phyloP scores from a whole-genome alignment of 1,284 basidiomycete species.

The Sanghuangporus sanghuang region DNA sequence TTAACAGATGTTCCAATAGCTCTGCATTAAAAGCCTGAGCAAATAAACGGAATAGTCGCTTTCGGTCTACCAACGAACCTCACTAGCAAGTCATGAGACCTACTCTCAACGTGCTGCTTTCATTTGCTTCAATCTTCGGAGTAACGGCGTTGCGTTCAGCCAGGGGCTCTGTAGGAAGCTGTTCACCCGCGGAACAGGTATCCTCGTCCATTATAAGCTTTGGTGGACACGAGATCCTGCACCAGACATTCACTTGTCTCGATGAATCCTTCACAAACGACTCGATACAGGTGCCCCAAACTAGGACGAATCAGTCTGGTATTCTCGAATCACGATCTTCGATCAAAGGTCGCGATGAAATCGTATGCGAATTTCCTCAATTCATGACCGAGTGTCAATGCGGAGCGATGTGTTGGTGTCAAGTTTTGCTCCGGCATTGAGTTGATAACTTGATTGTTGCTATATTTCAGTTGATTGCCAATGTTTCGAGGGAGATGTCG shows the following conservation, averaged over 20 bases:
- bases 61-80: too few relatives aligned
- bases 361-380: neutral
- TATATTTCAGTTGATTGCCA: neutral
- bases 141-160: too few relatives aligned
- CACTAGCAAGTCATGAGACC: too few relatives aligned
- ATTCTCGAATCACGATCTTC: neutral
- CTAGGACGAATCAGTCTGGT: neutral
- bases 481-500: neutral
- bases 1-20: too few relatives aligned
- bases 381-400: neutral
- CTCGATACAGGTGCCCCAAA: neutral
- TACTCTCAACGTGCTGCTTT: too few relatives aligned
- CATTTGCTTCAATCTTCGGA: too few relatives aligned
- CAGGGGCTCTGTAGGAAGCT: too few relatives aligned
- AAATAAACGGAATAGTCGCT: too few relatives aligned
- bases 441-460: neutral
- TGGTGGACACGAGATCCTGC: neutral
- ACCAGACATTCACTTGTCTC: neutral
- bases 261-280: neutral
- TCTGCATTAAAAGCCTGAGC: too few relatives aligned
- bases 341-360: neutral
- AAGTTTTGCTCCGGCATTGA: neutral
- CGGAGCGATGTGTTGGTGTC: neutral
- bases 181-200: neutral
- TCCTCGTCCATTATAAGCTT: neutral